Conservation (phyloP, 2,329 filamentous ascomycete species). For the Lomentospora prolificans region DNA sequence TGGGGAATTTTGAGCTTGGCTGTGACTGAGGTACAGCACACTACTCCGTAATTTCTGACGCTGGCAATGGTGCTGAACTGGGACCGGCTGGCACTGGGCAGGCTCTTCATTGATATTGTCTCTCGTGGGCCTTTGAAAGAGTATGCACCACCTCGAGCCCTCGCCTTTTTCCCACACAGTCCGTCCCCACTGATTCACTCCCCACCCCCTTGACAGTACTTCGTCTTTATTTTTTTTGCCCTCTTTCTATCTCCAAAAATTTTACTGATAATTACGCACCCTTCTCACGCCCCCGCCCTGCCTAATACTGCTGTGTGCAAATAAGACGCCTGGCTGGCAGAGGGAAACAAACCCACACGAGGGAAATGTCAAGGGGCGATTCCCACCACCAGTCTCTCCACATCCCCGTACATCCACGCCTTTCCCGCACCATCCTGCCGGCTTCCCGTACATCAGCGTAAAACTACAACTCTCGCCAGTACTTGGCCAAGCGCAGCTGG, state of each 20-base stretch:
- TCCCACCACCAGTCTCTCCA: neutral
- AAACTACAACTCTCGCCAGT: too few relatives aligned
- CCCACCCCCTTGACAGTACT: neutral
- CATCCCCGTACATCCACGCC: neutral
- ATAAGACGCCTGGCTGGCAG: neutral
- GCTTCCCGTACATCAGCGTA: too few relatives aligned
- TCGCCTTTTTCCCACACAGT: conserved; percentile 3
- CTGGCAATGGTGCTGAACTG: too few relatives aligned
- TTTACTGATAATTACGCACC: neutral
- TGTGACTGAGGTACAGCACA: too few relatives aligned
- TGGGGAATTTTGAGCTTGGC: neutral
- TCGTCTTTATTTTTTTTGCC: too few relatives aligned
- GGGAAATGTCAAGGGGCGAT: neutral
- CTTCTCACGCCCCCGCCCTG: neutral
- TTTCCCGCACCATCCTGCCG: neutral
- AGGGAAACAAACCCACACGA: neutral
- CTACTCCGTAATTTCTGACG: too few relatives aligned
- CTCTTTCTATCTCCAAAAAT: neutral
- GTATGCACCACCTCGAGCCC: neutral
- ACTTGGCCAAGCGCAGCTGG: too few relatives aligned
- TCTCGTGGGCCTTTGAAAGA: neutral
- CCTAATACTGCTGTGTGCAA: neutral
- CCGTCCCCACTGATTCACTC: neutral
- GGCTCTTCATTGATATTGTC: too few relatives aligned
- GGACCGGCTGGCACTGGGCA: too few relatives aligned